A percentile compares a stretch with the other conserved stretches of the same genome.
These are phyloP conservation scores for Zelonia costaricensis DNA, from an alignment of 208 protist species.

Conservation along the genomic window DNA sequence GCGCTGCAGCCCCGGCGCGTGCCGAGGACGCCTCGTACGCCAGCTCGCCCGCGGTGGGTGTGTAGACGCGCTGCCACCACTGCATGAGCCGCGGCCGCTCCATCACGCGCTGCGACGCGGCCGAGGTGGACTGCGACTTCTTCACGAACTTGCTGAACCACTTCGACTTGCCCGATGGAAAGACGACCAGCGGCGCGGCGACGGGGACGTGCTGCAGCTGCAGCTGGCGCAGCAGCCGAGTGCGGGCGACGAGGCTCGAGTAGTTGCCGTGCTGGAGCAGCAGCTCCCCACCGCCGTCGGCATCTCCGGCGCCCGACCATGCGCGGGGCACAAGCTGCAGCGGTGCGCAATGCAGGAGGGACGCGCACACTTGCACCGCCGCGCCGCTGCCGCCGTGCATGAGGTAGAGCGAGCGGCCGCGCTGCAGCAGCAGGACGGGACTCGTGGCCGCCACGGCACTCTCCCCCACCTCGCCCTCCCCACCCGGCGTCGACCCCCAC, in stretches of 20 bases:
- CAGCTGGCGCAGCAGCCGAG: conserved; percentile 13
- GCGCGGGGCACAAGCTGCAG: conserved; percentile 6
- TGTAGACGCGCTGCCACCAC: conserved; percentile 25
- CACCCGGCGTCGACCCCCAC: conserved; percentile 12
- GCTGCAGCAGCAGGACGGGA: conserved; percentile 40
- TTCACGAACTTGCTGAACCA: conserved; percentile 32
- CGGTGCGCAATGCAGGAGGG: conserved; percentile 23
- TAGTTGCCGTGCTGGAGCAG: conserved; percentile 26
- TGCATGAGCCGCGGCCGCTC: conserved; percentile 19
- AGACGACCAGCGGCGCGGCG: conserved; percentile 1
- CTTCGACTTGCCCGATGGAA: conserved; percentile 13
- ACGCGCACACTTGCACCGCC: conserved; percentile 37
- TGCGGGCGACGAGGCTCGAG: conserved; percentile 9
- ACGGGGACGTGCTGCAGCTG: conserved; percentile 28
- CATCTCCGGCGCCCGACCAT: background rate
- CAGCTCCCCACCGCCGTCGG: background rate
- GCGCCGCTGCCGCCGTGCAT: conserved; percentile 34
- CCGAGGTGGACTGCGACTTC: conserved; percentile 8
- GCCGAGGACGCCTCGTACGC: conserved; percentile 10
- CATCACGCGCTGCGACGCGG: conserved; percentile 17
- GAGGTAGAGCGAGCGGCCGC: conserved; percentile 28
- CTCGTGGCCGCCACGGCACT: conserved; percentile 2
- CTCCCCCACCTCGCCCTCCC: background rate
- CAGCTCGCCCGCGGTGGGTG: conserved; percentile 4
- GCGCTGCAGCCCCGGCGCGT: background rate